Conservation (phyloP, 805 yeast species). For the Kregervanrija fluxuum region DNA sequence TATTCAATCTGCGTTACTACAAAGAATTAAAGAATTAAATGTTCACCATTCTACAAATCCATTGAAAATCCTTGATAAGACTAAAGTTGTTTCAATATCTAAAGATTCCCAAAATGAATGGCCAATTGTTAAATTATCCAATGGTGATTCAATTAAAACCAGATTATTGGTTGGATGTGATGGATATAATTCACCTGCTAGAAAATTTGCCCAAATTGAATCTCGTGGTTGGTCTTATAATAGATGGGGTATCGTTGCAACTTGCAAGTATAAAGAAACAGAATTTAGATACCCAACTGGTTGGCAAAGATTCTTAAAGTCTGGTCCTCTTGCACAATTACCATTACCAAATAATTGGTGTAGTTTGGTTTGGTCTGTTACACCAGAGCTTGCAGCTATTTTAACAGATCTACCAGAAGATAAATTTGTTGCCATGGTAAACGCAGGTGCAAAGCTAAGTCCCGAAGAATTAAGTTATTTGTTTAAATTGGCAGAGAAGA, state of each 20-base stretch:
- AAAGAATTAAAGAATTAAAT: constrained; percentile 41
- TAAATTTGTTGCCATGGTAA: constrained; percentile 62
- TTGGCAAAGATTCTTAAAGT: constrained; percentile 86
- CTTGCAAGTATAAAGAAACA: constrained; percentile 66
- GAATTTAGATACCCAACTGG: constrained; percentile 62
- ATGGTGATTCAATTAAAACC: constrained; percentile 58
- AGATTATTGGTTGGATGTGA: constrained; percentile 91
- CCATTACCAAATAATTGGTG: constrained; percentile 85
- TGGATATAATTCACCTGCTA: constrained; percentile 90
- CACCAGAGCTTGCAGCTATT: constrained; percentile 64
- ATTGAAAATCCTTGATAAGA: constrained; percentile 49
- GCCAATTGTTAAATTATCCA: constrained; percentile 67
- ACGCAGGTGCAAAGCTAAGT: constrained; percentile 80
- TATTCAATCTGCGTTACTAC: constrained; percentile 66
- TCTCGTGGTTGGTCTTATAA: constrained; percentile 90
- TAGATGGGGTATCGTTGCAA: constrained; percentile 89
- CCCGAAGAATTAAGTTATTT: constrained; percentile 71
- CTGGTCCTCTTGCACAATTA: constrained; percentile 88
- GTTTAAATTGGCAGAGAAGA: constrained; percentile 37
- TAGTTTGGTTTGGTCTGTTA: constrained; percentile 90
- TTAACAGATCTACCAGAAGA: constrained; percentile 52
- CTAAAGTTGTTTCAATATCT: constrained; percentile 56
- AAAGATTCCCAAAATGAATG: constrained; percentile 42
- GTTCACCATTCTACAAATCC: constrained; percentile 12
- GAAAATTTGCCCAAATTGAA: constrained; percentile 72